Evolutionary conservation across 2,329 filamentous ascomycete species (phyloP), one percentile per base, ranked within the genome.

Genomic region (Mycosphaerelloides madeirae): DNA sequence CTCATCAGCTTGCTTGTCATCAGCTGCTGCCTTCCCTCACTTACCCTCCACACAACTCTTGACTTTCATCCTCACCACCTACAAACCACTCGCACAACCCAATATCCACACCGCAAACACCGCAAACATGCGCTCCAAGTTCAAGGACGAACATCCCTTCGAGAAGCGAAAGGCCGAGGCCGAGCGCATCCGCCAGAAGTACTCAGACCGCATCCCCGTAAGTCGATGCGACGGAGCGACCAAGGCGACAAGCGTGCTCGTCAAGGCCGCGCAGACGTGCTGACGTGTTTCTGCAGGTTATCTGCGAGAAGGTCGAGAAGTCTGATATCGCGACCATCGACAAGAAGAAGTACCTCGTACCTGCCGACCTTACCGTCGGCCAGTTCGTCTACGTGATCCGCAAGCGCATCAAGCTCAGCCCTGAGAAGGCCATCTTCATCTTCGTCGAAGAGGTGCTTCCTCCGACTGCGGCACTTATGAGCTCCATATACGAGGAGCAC

Each of bases 111-210:
- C 39, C 28, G 20, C 39, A 44, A 43, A 20, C 38, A 67, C 68
- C 67, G 65, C 66, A 78, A 87, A 66, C 59, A 96, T 96, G 89
- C 86, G 90, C 68, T 95, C 88, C 79, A 97, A 97, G 83, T 98
- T 98, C 75, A 98, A 98, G 89, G 93, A 98, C 84, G 93, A 97
- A 82, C 93, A 97, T 72, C 89, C 62, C 18, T 97, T 97, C 70
- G 93, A 97, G 85, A 98, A 98, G 87, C 89, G 93, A 77, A 96
- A 97, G 87, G 93, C 93, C 57, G 93, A 98, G 77, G 93, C 93
- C 68, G 93, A 98, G 79, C 90, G 93, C 71, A 96, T 96, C 70
- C 89, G 93, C 59, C 90, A 96, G 78, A 98, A 98, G 75, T 98
- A 98, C 70, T 83, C 88, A 60, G 93, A 98, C 71, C 88, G 93